These are phyloP conservation scores for Uncinocarpus reesii DNA, from an alignment of 2,329 filamentous ascomycete genomes.

Conservation along the genomic window DNA sequence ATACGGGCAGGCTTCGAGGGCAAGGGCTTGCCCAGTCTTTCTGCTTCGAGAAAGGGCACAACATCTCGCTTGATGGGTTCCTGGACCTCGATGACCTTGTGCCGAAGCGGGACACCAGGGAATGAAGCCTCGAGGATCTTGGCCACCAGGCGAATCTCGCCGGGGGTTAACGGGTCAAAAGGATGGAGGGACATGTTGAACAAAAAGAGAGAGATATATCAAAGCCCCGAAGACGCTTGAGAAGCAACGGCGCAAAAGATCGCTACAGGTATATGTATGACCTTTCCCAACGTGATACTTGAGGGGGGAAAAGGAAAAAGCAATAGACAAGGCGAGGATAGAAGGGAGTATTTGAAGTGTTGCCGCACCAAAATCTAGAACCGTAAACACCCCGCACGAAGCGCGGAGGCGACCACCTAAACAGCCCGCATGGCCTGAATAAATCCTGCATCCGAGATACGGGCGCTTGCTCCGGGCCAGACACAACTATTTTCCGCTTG, in stretches of 20 bases:
- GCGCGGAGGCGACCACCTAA: not conserved
- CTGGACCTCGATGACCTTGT: slow-evolving; percentile 58
- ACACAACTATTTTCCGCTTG: not conserved
- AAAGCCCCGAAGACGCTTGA: not conserved
- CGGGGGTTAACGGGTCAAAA: slow-evolving; percentile 33
- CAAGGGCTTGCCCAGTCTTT: slow-evolving; percentile 43
- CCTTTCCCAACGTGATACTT: slow-evolving; percentile 8
- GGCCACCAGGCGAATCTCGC: slow-evolving; percentile 33
- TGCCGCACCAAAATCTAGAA: not conserved
- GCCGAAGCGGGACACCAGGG: slow-evolving; percentile 33
- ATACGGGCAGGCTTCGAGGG: slow-evolving; percentile 43
- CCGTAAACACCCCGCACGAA: not conserved
- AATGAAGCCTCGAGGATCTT: slow-evolving; percentile 31
- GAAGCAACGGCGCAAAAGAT: slow-evolving; percentile 5
- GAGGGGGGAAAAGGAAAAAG: not conserved
- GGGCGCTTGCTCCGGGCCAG: not conserved
- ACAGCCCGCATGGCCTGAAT: not conserved
- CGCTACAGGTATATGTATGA: slow-evolving; percentile 7
- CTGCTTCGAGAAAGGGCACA: slow-evolving; percentile 53
- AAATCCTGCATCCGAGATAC: not conserved
- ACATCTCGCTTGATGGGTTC: slow-evolving; percentile 53
- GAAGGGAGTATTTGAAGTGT: slow-evolving; percentile 8
- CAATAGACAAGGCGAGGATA: not conserved
- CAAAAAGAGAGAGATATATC: not conserved
- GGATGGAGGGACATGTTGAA: slow-evolving; percentile 23